Evolutionary conservation across 176 grass and related monocot genomes (phyloP).

Genomic region (Neostapfia colusana): DNA sequence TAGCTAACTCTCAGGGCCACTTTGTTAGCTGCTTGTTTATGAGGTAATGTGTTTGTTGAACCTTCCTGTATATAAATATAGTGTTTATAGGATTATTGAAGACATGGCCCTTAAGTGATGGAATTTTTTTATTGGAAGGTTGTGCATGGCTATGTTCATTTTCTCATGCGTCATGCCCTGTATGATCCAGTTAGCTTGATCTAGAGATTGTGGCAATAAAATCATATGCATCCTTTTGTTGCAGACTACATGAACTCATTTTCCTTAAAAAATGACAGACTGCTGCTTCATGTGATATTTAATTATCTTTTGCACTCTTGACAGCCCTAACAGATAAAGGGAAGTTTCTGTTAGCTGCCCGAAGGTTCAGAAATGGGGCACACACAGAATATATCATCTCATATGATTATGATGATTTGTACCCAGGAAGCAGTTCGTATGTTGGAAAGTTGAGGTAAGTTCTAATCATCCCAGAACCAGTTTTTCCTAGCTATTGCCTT

Average conservation of each 20-base stretch:
- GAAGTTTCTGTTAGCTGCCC: constrained; percentile 89
- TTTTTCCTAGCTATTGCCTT: constrained; percentile 22
- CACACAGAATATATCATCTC: constrained; percentile 89
- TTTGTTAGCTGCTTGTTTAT: constrained; percentile 6
- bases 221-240: background rate
- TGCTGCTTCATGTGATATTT: constrained; percentile 11
- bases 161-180: background rate
- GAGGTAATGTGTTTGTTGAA: background rate
- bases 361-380: constrained; percentile 70
- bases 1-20: background rate
- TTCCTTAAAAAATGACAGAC: background rate
- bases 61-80: background rate
- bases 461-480: constrained; percentile 13
- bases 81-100: background rate
- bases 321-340: constrained; percentile 77
- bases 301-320: constrained; percentile 36
- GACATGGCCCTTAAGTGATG: too few relatives aligned
- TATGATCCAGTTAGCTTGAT: background rate
- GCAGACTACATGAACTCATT: background rate
- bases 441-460: constrained; percentile 84
- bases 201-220: background rate
- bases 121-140: background rate
- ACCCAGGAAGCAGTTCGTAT: constrained; percentile 81
- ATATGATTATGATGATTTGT: constrained; percentile 77
- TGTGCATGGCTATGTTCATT: background rate